phyloP scores from a whole-genome alignment of 2,329 filamentous ascomycete species.

The Colletotrichum sp. region DNA sequence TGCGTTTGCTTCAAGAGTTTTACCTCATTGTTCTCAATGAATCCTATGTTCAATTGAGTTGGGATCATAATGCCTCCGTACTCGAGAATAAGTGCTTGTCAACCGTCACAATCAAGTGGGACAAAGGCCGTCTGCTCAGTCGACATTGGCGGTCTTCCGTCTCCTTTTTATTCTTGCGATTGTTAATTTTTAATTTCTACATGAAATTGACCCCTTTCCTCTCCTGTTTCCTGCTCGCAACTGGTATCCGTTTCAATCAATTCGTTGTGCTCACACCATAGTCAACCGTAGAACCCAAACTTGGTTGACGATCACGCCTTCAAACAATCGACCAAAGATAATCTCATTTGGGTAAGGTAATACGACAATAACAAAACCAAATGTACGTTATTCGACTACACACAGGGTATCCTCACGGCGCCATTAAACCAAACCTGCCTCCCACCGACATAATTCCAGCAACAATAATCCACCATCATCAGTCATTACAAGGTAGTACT shows the following conservation, averaged over 20 bases:
- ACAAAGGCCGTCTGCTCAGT: background rate
- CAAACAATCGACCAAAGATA: background rate
- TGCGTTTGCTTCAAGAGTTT: background rate
- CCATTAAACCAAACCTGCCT: conserved; percentile 16
- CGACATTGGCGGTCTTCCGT: background rate
- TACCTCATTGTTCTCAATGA: background rate
- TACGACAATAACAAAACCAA: background rate
- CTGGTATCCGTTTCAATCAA: background rate
- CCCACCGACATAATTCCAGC: conserved; percentile 11
- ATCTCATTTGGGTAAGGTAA: background rate
- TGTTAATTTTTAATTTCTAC: background rate
- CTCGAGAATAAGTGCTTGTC: background rate
- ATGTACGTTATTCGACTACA: background rate
- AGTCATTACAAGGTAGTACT: conserved; percentile 26
- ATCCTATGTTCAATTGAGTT: background rate
- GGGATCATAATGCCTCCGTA: background rate
- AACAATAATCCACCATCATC: conserved; percentile 24
- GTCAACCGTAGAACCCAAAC: background rate
- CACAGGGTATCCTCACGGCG: conserved; percentile 16
- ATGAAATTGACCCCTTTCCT: background rate
- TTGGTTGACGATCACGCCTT: background rate
- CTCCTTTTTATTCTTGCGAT: background rate
- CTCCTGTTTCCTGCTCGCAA: background rate
- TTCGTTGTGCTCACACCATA: background rate
- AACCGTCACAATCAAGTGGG: background rate